phyloP scores from a whole-genome alignment of 225 moss, liverwort and hornwort species.

The Rhytidiadelphus loreus region DNA sequence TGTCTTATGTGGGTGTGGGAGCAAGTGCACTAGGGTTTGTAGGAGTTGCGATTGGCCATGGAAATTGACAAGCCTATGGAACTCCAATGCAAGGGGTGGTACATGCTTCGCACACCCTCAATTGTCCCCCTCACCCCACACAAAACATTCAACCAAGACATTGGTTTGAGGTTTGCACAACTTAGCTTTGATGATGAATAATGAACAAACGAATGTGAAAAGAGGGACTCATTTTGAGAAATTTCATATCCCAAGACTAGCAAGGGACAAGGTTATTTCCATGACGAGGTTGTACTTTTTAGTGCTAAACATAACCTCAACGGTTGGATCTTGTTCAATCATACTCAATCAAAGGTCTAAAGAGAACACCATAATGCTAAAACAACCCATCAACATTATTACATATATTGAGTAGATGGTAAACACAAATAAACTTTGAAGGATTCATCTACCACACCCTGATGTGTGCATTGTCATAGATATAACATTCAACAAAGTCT shows the following conservation, averaged over 20 bases:
- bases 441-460: background rate
- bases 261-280: background rate
- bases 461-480: too few relatives aligned
- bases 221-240: background rate
- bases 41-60: background rate
- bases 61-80: background rate
- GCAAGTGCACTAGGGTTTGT: background rate
- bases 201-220: background rate
- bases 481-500: too few relatives aligned
- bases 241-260: background rate
- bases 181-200: background rate
- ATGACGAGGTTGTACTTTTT: background rate
- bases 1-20: fast-evolving
- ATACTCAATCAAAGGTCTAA: background rate
- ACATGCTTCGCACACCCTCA: background rate
- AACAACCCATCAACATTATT: background rate
- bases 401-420: background rate
- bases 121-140: background rate
- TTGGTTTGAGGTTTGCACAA: background rate
- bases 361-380: background rate
- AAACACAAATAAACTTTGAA: background rate
- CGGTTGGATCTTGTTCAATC: background rate
- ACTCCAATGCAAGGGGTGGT: background rate
- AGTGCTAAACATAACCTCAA: background rate
- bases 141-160: background rate